Percentiles rank a stretch among this genome's conserved stretches.
Conservation (phyloP, 2,329 filamentous ascomycete genomes). For the Aspergillus niger region DNA sequence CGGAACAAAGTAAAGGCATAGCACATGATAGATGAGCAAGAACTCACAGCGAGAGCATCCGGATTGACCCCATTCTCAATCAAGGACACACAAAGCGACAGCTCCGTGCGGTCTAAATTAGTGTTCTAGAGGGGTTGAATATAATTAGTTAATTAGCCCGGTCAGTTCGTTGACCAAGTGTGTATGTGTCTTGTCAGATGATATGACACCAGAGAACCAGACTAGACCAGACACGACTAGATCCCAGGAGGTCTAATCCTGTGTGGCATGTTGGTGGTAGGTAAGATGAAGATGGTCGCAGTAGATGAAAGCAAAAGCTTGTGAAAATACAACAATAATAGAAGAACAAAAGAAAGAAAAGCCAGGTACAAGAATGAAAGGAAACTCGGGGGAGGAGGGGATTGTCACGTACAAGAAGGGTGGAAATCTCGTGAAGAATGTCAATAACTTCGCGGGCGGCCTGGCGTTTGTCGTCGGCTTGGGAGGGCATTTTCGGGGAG, state of each 20-base stretch:
- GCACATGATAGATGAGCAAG: neutral
- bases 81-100: conserved; percentile 93
- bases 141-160: neutral
- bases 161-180: too few species aligned
- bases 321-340: too few species aligned
- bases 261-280: too few species aligned
- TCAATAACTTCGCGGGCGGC: conserved; percentile 54
- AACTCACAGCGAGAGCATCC: conserved; percentile 84
- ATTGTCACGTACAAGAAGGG: conserved; percentile 42
- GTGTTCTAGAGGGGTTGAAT: conserved; percentile 69
- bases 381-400: neutral
- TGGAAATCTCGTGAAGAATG: conserved; percentile 54
- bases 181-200: neutral
- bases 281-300: too few species aligned
- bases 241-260: too few species aligned
- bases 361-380: neutral
- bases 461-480: conserved; percentile 51
- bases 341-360: neutral
- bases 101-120: conserved; percentile 81
- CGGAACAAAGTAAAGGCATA: neutral
- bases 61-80: conserved; percentile 98
- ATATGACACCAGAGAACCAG: too few species aligned
- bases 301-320: too few species aligned
- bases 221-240: too few species aligned
- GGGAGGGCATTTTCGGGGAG: conserved; percentile 41